phyloP scores from a whole-genome alignment of 2,329 filamentous ascomycete genomes.

The Phaeosphaeria sp. region DNA sequence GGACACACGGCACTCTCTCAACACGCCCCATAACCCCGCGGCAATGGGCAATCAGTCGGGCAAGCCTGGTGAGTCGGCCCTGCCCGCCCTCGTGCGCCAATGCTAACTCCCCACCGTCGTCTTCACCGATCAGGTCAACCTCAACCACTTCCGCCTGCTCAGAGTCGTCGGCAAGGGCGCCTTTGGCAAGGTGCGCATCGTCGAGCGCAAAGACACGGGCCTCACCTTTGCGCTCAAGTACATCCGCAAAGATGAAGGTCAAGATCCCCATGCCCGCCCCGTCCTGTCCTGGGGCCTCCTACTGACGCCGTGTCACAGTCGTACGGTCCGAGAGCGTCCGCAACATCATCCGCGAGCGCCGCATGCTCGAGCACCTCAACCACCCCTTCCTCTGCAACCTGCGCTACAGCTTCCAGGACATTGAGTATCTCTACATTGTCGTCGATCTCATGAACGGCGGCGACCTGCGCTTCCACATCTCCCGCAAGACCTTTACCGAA shows the following conservation, averaged over 20 bases:
- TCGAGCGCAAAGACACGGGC: conserved; percentile 94
- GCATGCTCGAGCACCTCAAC: conserved; percentile 98
- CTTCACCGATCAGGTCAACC: conserved; percentile 93
- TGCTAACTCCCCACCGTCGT: conserved; percentile 60
- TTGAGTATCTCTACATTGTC: conserved; percentile 97
- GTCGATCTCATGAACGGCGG: conserved; percentile 98
- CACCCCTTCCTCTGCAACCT: conserved; percentile 98
- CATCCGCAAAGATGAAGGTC: conserved; percentile 97
- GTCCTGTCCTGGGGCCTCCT: conserved; percentile 15
- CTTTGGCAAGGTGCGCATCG: conserved; percentile 98
- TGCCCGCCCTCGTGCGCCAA: background rate
- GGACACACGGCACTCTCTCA: conserved; percentile 16
- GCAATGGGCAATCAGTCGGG: conserved; percentile 93
- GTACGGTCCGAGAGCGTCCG: conserved; percentile 96
- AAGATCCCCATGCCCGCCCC: conserved; percentile 39
- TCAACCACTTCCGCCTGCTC: conserved; percentile 95
- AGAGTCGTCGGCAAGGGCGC: conserved; percentile 97
- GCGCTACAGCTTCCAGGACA: conserved; percentile 98
- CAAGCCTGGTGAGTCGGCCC: conserved; percentile 63
- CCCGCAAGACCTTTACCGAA: conserved; percentile 96
- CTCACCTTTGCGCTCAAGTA: conserved; percentile 97
- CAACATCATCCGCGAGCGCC: conserved; percentile 95
- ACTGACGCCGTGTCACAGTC: conserved; percentile 63
- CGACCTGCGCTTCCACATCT: conserved; percentile 96
- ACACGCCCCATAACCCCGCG: conserved; percentile 35